phyloP scores from a whole-genome alignment of 2,329 filamentous ascomycete genomes.

The Reticulascus tulasneorum region DNA sequence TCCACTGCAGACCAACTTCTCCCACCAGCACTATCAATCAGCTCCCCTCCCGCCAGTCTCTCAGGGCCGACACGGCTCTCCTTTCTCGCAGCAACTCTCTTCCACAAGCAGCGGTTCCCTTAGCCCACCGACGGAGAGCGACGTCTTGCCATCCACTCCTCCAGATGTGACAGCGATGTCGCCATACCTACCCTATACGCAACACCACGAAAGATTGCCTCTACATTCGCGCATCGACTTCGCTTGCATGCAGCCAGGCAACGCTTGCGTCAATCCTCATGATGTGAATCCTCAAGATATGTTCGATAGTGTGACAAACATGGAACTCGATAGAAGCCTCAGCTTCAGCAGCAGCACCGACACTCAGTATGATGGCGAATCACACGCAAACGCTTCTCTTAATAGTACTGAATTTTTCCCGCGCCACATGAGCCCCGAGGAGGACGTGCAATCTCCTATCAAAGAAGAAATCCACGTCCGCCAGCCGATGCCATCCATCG shows the following conservation, averaged over 20 bases:
- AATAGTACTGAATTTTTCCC: no score
- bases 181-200: constrained; percentile 20
- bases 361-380: no score
- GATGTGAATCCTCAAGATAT: constrained; percentile 11
- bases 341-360: constrained; percentile 8
- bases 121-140: constrained; percentile 36
- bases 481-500: no score
- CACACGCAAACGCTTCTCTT: no score
- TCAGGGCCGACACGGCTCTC: constrained; percentile 27
- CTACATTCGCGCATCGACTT: no score
- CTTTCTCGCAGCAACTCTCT: constrained; percentile 32
- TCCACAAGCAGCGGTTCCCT: constrained; percentile 31
- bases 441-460: no score
- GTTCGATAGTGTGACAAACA: constrained; percentile 5
- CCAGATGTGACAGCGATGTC: constrained; percentile 28
- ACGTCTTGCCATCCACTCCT: constrained; percentile 34
- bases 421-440: constrained; percentile 7
- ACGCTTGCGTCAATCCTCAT: constrained; percentile 10
- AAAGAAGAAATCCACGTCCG: constrained; percentile 6
- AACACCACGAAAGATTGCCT: no score
- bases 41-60: constrained; percentile 17
- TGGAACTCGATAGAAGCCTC: background rate
- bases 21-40: constrained; percentile 3
- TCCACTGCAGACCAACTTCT: constrained; percentile 1
- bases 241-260: constrained; percentile 2